Evolutionary conservation across 2,329 filamentous ascomycete genomes (phyloP).

Genomic region (Endoconidiophora polonica): DNA sequence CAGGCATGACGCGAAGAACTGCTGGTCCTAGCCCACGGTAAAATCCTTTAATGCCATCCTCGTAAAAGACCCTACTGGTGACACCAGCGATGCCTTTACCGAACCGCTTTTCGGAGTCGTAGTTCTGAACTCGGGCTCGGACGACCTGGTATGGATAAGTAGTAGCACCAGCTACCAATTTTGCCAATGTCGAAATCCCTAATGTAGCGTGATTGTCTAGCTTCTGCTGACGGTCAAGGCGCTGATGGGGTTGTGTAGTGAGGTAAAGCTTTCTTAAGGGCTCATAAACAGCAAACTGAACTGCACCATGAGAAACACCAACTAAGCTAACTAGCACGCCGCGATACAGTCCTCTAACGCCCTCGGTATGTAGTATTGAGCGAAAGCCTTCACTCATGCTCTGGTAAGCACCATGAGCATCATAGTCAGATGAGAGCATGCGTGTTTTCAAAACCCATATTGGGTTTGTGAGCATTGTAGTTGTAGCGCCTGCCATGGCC

Average conservation of each 20-base stretch:
- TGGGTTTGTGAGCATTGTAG: constrained; percentile 75
- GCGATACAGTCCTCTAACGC: constrained; percentile 67
- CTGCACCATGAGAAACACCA: constrained; percentile 78
- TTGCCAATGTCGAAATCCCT: constrained; percentile 62
- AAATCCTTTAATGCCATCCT: constrained; percentile 69
- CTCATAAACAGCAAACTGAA: constrained; percentile 95
- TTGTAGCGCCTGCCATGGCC: constrained; percentile 51
- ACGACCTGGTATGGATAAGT: constrained; percentile 96
- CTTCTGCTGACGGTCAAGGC: constrained; percentile 10
- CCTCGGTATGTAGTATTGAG: constrained; percentile 54
- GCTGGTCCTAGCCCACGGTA: constrained; percentile 85
- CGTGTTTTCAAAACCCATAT: constrained; percentile 98
- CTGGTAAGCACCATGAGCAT: constrained; percentile 61
- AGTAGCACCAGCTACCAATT: constrained; percentile 72
- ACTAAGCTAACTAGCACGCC: constrained; percentile 69
- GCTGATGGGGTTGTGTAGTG: constrained; percentile 20
- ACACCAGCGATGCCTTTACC: constrained; percentile 55
- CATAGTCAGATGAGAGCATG: constrained; percentile 74
- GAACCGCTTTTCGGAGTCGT: constrained; percentile 62
- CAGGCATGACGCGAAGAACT: constrained; percentile 77
- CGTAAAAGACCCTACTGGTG: constrained; percentile 52
- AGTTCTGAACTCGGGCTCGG: constrained; percentile 73
- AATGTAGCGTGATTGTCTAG: constrained; percentile 54
- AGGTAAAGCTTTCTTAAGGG: constrained; percentile 42
- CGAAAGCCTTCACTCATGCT: constrained; percentile 55